Percentiles rank a stretch among this genome's conserved stretches.
Conservation (phyloP, 371 early-diverging fungal genomes). For the Apophysomyces variabilis region DNA sequence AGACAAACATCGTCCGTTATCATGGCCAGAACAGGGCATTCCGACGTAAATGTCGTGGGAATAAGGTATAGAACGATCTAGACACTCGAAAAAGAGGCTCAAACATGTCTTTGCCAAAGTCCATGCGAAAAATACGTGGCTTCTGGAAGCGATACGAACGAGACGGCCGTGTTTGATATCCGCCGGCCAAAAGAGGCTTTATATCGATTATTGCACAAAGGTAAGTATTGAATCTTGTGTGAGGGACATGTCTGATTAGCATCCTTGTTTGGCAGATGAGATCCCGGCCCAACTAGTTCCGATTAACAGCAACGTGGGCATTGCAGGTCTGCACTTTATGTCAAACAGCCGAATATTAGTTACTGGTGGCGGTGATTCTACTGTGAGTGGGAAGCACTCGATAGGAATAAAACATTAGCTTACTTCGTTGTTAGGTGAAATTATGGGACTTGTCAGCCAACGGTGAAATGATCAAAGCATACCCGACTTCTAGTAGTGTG, state of each 20-base stretch:
- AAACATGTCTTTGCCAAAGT: constrained; percentile 17
- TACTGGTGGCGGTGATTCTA: constrained; percentile 50
- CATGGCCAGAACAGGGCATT: constrained; percentile 34
- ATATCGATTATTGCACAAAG: constrained; percentile 32
- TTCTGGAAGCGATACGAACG: constrained; percentile 43
- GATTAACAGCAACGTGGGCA: constrained; percentile 40
- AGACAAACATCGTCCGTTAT: constrained; percentile 15
- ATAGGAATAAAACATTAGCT: not conserved
- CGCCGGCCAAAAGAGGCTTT: constrained; percentile 24
- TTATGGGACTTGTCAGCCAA: constrained; percentile 39
- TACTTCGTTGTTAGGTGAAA: constrained; percentile 22
- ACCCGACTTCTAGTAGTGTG: constrained; percentile 36
- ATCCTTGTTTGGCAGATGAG: constrained; percentile 8
- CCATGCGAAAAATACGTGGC: constrained; percentile 44
- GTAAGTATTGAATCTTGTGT: constrained; percentile 20
- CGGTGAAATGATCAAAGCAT: constrained; percentile 28
- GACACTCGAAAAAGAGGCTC: not conserved
- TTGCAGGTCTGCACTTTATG: constrained; percentile 45
- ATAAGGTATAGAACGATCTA: constrained; percentile 28
- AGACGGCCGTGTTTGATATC: constrained; percentile 42
- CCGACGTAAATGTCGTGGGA: constrained; percentile 45
- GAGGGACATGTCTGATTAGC: not conserved
- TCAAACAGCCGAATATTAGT: constrained; percentile 34
- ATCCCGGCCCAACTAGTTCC: constrained; percentile 1
- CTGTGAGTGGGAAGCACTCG: constrained; percentile 9